Evolutionary conservation across 306 rosid species (phyloP).

Genomic region (Arachis stenosperma): DNA sequence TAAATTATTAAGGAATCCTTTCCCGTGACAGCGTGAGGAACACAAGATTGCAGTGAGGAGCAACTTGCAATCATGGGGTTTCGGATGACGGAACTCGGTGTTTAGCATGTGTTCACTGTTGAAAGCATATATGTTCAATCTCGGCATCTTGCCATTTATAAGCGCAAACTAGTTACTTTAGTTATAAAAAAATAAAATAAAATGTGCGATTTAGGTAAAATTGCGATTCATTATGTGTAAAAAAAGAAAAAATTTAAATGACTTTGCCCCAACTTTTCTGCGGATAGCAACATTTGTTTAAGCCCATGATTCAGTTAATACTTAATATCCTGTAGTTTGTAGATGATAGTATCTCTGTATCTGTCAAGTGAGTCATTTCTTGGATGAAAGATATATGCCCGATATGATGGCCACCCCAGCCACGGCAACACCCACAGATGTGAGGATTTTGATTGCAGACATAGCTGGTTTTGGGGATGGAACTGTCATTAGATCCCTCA

Average conservation of each 20-base stretch:
- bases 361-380: conserved; percentile 57
- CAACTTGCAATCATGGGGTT: no score
- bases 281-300: conserved; percentile 16
- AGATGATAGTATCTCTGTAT: conserved; percentile 8
- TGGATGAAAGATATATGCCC: conserved; percentile 71
- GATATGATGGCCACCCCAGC: conserved; percentile 79
- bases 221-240: conserved; percentile 1
- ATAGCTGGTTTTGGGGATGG: conserved; percentile 51
- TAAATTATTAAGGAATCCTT: no score
- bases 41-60: no score
- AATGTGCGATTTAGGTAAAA: background rate
- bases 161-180: no score
- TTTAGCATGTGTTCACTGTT: no score
- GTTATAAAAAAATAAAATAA: no score
- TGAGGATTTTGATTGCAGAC: conserved; percentile 52
- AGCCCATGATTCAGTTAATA: background rate
- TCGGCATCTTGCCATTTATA: no score
- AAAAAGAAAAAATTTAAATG: background rate
- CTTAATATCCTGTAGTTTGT: conserved; percentile 19
- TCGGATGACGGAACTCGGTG: no score
- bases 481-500: conserved; percentile 71
- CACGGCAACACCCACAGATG: conserved; percentile 62
- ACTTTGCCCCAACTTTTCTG: conserved; percentile 38
- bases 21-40: no score
- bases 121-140: no score